A percentile compares a stretch with the other conserved stretches of the same genome.
Conservation (phyloP, 148 eudicot species). For the Fagopyrum tataricum region DNA sequence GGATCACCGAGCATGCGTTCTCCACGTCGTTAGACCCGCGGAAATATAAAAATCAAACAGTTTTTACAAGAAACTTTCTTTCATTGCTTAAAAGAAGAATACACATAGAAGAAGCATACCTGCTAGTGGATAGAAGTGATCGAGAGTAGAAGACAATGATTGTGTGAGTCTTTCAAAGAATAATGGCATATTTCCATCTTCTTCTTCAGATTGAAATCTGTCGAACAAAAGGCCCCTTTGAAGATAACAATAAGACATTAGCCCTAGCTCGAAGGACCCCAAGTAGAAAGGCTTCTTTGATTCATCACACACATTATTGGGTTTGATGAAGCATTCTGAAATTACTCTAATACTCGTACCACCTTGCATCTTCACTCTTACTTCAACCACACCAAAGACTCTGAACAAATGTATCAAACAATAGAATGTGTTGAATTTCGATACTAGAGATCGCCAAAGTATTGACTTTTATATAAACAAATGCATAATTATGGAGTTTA, state of each 20-base stretch:
- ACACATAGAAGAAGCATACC: no score
- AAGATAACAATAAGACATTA: slow-evolving; percentile 5
- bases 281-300: background rate
- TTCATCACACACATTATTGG: background rate
- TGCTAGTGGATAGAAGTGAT: background rate
- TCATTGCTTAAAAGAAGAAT: no score
- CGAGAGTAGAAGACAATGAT: background rate
- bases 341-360: background rate
- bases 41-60: no score
- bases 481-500: no score
- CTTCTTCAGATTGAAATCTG: background rate
- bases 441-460: no score
- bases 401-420: no score
- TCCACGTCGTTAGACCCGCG: no score
- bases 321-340: slow-evolving; percentile 16
- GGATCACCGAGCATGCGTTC: no score
- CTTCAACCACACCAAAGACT: no score
- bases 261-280: background rate
- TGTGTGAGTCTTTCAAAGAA: background rate
- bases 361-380: background rate
- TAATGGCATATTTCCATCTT: background rate
- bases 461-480: no score
- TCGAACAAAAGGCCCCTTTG: slow-evolving; percentile 21
- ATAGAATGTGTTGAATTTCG: no score
- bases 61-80: no score